Percentiles rank a stretch among this genome's conserved stretches.
These are phyloP conservation scores for Spizellomyces sp. DNA, from an alignment of 192 early-diverging fungal species.

Conservation along the genomic window DNA sequence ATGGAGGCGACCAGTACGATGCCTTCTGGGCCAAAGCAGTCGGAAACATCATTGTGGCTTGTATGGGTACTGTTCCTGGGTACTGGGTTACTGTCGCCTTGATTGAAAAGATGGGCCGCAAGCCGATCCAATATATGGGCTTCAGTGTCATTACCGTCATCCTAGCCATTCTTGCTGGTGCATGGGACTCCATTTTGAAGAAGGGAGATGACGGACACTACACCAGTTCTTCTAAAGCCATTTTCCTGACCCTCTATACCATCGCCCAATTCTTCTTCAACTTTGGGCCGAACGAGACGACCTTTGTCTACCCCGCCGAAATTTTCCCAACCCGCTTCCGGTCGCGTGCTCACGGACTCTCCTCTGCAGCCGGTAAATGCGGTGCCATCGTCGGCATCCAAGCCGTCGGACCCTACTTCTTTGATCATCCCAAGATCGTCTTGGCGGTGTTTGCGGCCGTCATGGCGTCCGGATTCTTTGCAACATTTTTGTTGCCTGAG, in stretches of 20 bases:
- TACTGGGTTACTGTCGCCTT: conserved; percentile 94
- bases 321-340: conserved; percentile 76
- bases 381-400: conserved; percentile 70
- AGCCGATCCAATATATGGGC: conserved; percentile 90
- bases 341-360: conserved; percentile 78
- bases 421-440: conserved; percentile 21
- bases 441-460: conserved; percentile 36
- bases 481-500: conserved; percentile 74
- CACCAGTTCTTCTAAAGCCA: conserved; percentile 16
- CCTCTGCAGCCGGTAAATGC: conserved; percentile 75
- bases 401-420: conserved; percentile 46
- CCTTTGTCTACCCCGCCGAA: conserved; percentile 75
- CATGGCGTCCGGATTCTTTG: conserved; percentile 60
- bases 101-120: conserved; percentile 88
- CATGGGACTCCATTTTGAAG: conserved; percentile 26
- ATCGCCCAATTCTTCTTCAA: conserved; percentile 75
- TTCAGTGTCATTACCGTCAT: conserved; percentile 77
- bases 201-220: conserved; percentile 4
- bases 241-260: conserved; percentile 52
- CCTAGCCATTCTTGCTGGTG: conserved; percentile 56
- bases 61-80: conserved; percentile 72
- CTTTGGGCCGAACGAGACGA: conserved; percentile 94
- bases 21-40: conserved; percentile 52
- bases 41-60: conserved; percentile 91
- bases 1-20: conserved; percentile 23